Evolutionary conservation across 768 basidiomycete genomes (phyloP).

Genomic region (Calocybe indica): DNA sequence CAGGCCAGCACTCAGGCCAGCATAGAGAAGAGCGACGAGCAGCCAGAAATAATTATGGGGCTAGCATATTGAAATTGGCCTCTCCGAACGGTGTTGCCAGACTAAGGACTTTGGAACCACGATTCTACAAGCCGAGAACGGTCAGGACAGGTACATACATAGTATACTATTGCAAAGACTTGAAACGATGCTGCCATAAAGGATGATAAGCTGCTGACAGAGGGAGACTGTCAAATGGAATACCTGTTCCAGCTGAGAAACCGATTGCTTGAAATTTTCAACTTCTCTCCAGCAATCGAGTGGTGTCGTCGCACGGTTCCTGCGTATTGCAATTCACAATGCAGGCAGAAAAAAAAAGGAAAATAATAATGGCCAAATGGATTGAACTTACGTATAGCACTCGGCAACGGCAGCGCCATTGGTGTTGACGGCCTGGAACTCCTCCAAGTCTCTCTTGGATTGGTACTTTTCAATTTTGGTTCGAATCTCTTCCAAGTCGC

Average conservation of each 20-base stretch:
- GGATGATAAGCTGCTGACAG: slow-evolving; percentile 4
- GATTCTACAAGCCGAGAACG: neutral
- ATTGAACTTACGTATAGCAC: slow-evolving; percentile 64
- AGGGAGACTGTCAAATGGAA: slow-evolving; percentile 7
- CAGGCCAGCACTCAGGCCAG: slow-evolving; percentile 8
- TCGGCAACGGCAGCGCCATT: slow-evolving; percentile 53
- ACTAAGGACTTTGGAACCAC: neutral
- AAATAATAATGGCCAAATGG: neutral
- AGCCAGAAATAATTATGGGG: slow-evolving; percentile 11
- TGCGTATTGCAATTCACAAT: slow-evolving; percentile 20
- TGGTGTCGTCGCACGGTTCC: slow-evolving; percentile 40
- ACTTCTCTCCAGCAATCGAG: slow-evolving; percentile 78
- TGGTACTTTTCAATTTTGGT: slow-evolving; percentile 70
- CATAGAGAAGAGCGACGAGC: slow-evolving; percentile 4
- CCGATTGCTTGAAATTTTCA: slow-evolving; percentile 59
- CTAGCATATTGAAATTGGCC: slow-evolving; percentile 11
- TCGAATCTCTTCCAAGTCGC: slow-evolving; percentile 72
- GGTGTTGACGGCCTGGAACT: slow-evolving; percentile 52
- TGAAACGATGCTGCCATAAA: slow-evolving; percentile 50
- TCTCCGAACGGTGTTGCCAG: neutral
- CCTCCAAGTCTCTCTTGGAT: slow-evolving; percentile 43
- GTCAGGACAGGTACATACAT: neutral
- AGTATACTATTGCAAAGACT: slow-evolving; percentile 40
- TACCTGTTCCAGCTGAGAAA: slow-evolving; percentile 66
- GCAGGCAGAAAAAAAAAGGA: neutral